phyloP scores from a whole-genome alignment of 208 protist species.

The Angomonas desouzai region DNA sequence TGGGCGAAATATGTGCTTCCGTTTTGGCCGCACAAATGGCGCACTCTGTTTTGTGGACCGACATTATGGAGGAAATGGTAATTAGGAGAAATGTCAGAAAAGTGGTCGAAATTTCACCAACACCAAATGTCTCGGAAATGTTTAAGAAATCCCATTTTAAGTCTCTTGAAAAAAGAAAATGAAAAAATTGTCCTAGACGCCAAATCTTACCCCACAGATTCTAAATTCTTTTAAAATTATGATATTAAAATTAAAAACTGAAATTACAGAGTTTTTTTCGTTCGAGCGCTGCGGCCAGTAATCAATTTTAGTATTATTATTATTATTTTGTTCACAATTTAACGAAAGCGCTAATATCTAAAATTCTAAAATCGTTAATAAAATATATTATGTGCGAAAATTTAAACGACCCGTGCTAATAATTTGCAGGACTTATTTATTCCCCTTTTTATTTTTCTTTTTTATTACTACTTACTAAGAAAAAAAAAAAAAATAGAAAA shows the following conservation, averaged over 20 bases:
- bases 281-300: background rate
- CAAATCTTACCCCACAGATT: slow-evolving; percentile 28
- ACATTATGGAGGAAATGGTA: slow-evolving; percentile 71
- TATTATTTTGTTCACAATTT: too few species aligned
- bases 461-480: slow-evolving; percentile 5
- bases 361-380: too few species aligned
- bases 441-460: background rate
- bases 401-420: too few species aligned
- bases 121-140: slow-evolving; percentile 66
- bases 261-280: background rate
- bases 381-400: too few species aligned
- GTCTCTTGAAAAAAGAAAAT: background rate
- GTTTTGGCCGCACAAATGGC: slow-evolving; percentile 74
- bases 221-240: slow-evolving; percentile 11
- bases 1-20: slow-evolving; percentile 65
- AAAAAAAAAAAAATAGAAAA: background rate
- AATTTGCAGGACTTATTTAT: too few species aligned
- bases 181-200: background rate
- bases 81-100: slow-evolving; percentile 23
- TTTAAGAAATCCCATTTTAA: slow-evolving; percentile 55
- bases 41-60: slow-evolving; percentile 81
- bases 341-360: too few species aligned
- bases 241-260: background rate
- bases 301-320: background rate
- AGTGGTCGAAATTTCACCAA: slow-evolving; percentile 63